phyloP scores from a whole-genome alignment of 805 yeast species.

The Saccharomycopsis malanga region DNA sequence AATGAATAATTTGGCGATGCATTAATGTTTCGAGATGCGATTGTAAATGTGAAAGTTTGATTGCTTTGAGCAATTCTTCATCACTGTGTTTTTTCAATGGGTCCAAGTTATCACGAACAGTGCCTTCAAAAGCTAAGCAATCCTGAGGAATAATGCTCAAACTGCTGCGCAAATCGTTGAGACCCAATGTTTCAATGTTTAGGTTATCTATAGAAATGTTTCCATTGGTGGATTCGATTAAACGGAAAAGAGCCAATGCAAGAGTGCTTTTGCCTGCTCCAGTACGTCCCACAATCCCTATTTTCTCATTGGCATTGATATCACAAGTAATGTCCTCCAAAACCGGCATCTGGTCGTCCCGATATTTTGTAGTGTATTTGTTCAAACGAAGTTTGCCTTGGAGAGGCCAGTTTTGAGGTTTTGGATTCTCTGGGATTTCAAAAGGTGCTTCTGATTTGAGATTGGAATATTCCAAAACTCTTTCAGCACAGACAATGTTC shows the following conservation, averaged over 20 bases:
- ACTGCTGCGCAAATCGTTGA: slow-evolving; percentile 46
- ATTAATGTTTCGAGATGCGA: slow-evolving; percentile 52
- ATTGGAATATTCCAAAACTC: slow-evolving; percentile 65
- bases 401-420: slow-evolving; percentile 48
- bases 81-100: slow-evolving; percentile 47
- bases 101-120: slow-evolving; percentile 53
- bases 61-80: slow-evolving; percentile 52
- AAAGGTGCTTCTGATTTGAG: slow-evolving; percentile 69
- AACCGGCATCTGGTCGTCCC: slow-evolving; percentile 52
- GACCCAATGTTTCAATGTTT: slow-evolving; percentile 42
- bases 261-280: slow-evolving; percentile 68
- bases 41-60: slow-evolving; percentile 72
- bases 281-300: slow-evolving; percentile 74
- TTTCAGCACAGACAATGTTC: slow-evolving; percentile 59
- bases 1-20: too few relatives aligned
- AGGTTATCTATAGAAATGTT: slow-evolving; percentile 47
- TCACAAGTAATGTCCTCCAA: slow-evolving; percentile 39
- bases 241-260: slow-evolving; percentile 52
- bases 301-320: slow-evolving; percentile 48
- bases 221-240: slow-evolving; percentile 51
- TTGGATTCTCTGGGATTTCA: slow-evolving; percentile 39
- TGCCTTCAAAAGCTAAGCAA: slow-evolving; percentile 58
- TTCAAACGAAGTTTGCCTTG: slow-evolving; percentile 42
- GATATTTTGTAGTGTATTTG: slow-evolving; percentile 50
- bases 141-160: slow-evolving; percentile 62